A percentile compares a stretch with the other conserved stretches of the same genome.
Evolutionary conservation across 148 eudicot species (phyloP).

Genomic region (Polygonum aviculare): DNA sequence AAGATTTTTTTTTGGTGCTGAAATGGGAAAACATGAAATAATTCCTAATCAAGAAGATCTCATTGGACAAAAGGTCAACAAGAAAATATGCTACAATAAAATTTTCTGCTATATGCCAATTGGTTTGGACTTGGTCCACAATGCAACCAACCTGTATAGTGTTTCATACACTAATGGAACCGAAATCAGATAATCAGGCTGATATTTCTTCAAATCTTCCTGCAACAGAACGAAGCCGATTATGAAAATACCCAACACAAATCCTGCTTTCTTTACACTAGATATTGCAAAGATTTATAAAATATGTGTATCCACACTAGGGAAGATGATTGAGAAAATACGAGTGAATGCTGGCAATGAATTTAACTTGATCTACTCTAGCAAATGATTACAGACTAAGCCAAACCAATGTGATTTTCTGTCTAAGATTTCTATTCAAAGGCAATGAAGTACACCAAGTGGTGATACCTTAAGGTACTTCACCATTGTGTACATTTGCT

Average conservation of each 20-base stretch:
- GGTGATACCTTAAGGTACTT: conserved; percentile 56
- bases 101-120: neutral
- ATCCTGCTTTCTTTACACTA: neutral
- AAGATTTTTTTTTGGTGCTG: neutral
- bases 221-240: conserved; percentile 24
- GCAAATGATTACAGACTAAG: neutral
- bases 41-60: neutral
- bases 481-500: conserved; percentile 81
- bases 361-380: neutral
- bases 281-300: neutral
- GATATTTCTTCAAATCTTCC: conserved; percentile 83
- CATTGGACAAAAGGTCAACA: neutral
- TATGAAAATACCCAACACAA: neutral
- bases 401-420: neutral
- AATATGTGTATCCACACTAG: neutral
- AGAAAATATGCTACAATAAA: neutral
- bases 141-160: conserved; percentile 58
- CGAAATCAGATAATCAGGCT: conserved; percentile 76
- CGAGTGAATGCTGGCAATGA: neutral
- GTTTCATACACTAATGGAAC: conserved; percentile 91
- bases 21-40: neutral
- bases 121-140: neutral
- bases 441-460: neutral
- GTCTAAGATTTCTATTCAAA: neutral
- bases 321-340: neutral